Conservation (phyloP, 2,329 filamentous ascomycete genomes). For the Hymenoscyphus scutula region DNA sequence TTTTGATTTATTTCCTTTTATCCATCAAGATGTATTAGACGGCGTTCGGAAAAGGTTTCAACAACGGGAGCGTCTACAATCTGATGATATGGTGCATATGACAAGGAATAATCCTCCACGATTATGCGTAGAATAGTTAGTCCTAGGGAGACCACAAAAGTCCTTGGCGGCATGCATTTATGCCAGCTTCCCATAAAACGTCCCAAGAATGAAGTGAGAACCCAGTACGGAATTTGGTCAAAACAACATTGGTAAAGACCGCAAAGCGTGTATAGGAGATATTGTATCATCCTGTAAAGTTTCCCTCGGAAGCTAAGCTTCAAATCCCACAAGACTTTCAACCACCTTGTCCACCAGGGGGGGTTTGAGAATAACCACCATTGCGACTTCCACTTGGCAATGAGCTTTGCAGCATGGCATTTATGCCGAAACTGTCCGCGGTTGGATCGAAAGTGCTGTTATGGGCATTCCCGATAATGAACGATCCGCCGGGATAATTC, state of each 20-base stretch:
- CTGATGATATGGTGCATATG: constrained; percentile 31
- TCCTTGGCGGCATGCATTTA: constrained; percentile 11
- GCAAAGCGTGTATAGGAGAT: neutral
- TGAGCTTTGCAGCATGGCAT: constrained; percentile 35
- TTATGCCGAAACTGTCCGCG: constrained; percentile 30
- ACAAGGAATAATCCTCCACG: constrained; percentile 38
- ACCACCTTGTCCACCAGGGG: constrained; percentile 47
- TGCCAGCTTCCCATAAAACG: neutral
- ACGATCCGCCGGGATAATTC: constrained; percentile 8
- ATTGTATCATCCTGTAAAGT: neutral
- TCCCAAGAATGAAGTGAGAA: neutral
- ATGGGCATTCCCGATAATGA: constrained; percentile 17
- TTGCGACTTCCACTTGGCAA: constrained; percentile 24
- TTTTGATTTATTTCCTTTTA: constrained; percentile 29
- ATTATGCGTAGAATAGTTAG: constrained; percentile 35
- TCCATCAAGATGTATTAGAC: constrained; percentile 38
- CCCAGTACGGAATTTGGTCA: neutral
- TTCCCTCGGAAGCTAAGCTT: neutral
- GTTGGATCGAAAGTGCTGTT: constrained; percentile 28
- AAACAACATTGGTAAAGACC: neutral
- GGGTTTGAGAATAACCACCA: constrained; percentile 43
- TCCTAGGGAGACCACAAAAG: constrained; percentile 26
- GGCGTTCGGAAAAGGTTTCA: constrained; percentile 55
- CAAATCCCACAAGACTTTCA: constrained; percentile 14
- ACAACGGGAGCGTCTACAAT: constrained; percentile 45